Conservation (phyloP, 2,329 filamentous ascomycete species). For the Fusarium avenaceum region DNA sequence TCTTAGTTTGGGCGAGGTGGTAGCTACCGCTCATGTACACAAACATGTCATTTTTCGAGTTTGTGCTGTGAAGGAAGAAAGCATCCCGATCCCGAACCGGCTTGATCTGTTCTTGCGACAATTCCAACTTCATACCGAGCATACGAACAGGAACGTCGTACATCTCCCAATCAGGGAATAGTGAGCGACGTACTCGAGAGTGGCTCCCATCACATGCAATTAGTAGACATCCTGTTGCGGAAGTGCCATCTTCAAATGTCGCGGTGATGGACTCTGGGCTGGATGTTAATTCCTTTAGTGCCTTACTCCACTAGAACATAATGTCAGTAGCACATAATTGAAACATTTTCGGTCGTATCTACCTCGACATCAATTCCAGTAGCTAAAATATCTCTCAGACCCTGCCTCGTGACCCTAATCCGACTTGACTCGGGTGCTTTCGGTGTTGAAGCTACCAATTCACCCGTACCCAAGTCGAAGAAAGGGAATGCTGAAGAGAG, state of each 20-base stretch:
- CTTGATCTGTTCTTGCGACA: slow-evolving; percentile 57
- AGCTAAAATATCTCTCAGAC: slow-evolving; percentile 61
- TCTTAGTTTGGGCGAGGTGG: too few relatives aligned
- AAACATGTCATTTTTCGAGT: slow-evolving; percentile 65
- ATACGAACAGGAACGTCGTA: slow-evolving; percentile 62
- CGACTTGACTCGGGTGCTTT: slow-evolving; percentile 60
- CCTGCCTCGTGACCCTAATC: slow-evolving; percentile 63
- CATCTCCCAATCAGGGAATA: slow-evolving; percentile 55
- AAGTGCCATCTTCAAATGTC: slow-evolving; percentile 62
- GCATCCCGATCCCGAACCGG: slow-evolving; percentile 64
- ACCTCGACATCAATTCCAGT: slow-evolving; percentile 63
- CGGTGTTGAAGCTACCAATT: slow-evolving; percentile 58
- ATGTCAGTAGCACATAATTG: accelerated
- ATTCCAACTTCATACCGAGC: slow-evolving; percentile 61
- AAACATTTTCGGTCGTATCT: accelerated
- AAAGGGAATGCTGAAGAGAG: slow-evolving; percentile 65
- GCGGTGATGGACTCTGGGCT: slow-evolving; percentile 55
- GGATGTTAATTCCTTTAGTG: slow-evolving; percentile 50
- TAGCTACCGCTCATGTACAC: slow-evolving; percentile 65
- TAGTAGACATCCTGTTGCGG: slow-evolving; percentile 58
- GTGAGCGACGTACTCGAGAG: slow-evolving; percentile 57
- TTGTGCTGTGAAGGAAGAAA: slow-evolving; percentile 67
- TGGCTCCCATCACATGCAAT: slow-evolving; percentile 66
- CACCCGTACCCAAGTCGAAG: slow-evolving; percentile 66
- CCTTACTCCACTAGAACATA: slow-evolving; percentile 57